Evolutionary conservation across 257 asterid species (phyloP).

Genomic region (Rehmannia glutinosa): DNA sequence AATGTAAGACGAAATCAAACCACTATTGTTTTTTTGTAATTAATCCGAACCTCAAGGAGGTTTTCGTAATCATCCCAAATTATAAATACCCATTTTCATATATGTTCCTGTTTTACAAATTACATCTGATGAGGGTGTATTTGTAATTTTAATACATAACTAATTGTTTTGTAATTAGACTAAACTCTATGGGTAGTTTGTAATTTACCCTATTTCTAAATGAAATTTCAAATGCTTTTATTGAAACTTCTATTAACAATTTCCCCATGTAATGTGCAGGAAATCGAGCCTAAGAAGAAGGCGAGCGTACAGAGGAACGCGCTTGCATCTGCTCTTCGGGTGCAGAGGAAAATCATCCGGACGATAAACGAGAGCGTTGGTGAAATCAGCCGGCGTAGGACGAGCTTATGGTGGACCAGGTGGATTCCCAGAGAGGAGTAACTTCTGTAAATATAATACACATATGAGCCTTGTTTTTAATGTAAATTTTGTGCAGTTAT

Average conservation of each 20-base stretch:
- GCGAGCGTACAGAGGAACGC: conserved; percentile 65
- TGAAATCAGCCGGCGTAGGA: conserved; percentile 56
- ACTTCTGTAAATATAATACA: conserved; percentile 28
- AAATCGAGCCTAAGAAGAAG: conserved; percentile 66
- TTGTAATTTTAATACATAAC: too few relatives aligned
- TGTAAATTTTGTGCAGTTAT: conserved; percentile 43
- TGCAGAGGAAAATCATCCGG: conserved; percentile 60
- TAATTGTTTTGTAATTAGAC: too few relatives aligned
- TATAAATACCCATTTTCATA: too few relatives aligned
- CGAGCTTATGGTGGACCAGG: conserved; percentile 86
- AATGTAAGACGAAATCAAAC: background rate
- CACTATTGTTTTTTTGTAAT: background rate
- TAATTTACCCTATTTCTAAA: too few relatives aligned
- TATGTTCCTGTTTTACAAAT: too few relatives aligned
- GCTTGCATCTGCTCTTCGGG: conserved; percentile 76
- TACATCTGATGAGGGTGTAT: too few relatives aligned
- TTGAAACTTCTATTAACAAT: too few relatives aligned
- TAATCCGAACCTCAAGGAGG: background rate
- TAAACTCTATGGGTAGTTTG: too few relatives aligned
- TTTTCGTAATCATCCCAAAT: too few relatives aligned
- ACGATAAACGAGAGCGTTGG: conserved; percentile 67
- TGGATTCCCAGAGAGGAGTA: conserved; percentile 92
- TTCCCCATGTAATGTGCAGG: conserved; percentile 66
- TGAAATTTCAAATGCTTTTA: background rate
- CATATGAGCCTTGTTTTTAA: background rate